Conservation (phyloP, 139 green algal species). For the Pleodorina starrii region DNA sequence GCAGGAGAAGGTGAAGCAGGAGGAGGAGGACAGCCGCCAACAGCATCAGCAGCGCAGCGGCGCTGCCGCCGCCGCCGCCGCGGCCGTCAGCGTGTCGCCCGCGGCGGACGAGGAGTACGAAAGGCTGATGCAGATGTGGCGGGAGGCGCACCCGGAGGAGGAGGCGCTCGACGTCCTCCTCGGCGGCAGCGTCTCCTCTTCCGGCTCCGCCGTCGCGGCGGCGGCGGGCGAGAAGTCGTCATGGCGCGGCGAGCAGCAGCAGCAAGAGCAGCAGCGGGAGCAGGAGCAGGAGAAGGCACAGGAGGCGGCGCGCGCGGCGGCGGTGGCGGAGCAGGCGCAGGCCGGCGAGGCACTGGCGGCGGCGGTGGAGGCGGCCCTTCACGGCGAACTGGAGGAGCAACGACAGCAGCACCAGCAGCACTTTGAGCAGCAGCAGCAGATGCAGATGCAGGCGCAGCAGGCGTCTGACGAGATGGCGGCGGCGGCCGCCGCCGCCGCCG, state of each 20-base stretch:
- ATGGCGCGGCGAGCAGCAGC: not conserved
- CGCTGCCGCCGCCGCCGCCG: not conserved
- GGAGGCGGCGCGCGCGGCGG: not conserved
- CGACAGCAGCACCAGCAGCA: no score
- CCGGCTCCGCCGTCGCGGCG: no score
- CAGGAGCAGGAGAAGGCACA: not conserved
- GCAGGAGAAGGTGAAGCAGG: not conserved
- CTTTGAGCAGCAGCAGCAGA: no score
- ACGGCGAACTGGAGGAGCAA: not conserved
- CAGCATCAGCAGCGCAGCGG: not conserved
- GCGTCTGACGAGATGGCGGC: not conserved
- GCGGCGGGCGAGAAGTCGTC: no score
- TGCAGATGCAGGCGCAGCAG: not conserved
- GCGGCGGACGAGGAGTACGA: slow-evolving; percentile 13
- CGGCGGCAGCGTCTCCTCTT: no score
- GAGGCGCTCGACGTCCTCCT: not conserved
- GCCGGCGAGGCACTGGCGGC: not conserved
- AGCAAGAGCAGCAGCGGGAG: not conserved
- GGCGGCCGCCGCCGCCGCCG: no score
- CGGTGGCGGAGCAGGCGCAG: not conserved
- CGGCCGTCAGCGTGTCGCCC: not conserved
- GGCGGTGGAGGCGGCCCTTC: not conserved
- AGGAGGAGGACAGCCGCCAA: not conserved
- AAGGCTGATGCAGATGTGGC: slow-evolving; percentile 28
- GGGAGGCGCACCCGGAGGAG: not conserved